Percentiles rank a stretch among this genome's conserved stretches.
These are phyloP conservation scores for Takashimella koratensis DNA, from an alignment of 1,284 basidiomycete species.

Conservation along the genomic window DNA sequence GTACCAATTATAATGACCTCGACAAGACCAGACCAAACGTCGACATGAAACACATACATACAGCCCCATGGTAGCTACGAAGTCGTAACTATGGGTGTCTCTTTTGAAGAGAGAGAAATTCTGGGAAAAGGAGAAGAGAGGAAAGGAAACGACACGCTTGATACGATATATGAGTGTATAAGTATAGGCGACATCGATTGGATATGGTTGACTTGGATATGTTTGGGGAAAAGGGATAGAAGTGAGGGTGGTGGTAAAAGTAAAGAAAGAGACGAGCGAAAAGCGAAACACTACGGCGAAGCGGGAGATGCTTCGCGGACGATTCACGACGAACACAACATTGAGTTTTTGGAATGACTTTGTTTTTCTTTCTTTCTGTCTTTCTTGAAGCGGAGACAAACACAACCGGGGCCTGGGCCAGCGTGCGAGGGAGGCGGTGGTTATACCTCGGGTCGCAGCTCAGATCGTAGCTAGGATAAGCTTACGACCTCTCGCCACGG, in stretches of 20 bases:
- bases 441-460: too few species aligned
- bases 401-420: too few species aligned
- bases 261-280: conserved; percentile 28
- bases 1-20: too few species aligned
- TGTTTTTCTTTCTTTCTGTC: too few species aligned
- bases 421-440: too few species aligned
- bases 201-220: neutral
- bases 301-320: too few species aligned
- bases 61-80: too few species aligned
- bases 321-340: neutral
- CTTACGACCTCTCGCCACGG: conserved; percentile 54
- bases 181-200: neutral
- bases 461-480: neutral
- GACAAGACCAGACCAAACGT: too few species aligned
- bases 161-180: conserved; percentile 1
- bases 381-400: too few species aligned
- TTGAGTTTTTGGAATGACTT: too few species aligned
- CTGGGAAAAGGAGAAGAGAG: neutral
- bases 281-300: conserved; percentile 26
- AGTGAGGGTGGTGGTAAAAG: neutral
- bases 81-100: too few species aligned
- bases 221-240: neutral
- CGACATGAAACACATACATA: neutral
- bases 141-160: neutral
- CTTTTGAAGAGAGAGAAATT: too few species aligned